Conservation (phyloP, 2,329 filamentous ascomycete species). For the Trichoderma simmonsii region DNA sequence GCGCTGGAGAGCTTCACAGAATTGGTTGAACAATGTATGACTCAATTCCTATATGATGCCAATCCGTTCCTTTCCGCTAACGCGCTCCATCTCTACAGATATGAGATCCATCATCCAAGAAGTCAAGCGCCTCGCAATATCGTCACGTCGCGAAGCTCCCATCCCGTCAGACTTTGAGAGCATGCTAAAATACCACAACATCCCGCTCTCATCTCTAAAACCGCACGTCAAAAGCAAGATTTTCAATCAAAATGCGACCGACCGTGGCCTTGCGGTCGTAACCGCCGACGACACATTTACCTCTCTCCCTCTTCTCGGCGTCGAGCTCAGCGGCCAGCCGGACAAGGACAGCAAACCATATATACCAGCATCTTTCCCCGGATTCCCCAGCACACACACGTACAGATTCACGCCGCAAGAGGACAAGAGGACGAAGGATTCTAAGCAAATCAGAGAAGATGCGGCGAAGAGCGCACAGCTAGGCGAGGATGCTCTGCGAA, state of each 20-base stretch:
- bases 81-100: conserved; percentile 37
- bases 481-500: conserved; percentile 58
- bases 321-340: conserved; percentile 55
- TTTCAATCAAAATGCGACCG: conserved; percentile 36
- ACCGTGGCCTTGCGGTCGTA: conserved; percentile 38
- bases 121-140: conserved; percentile 45
- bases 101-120: conserved; percentile 48
- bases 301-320: conserved; percentile 46
- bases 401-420: conserved; percentile 58
- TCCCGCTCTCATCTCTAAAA: conserved; percentile 50
- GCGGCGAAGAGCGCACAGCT: conserved; percentile 59
- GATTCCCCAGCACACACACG: conserved; percentile 63
- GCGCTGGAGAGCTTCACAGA: conserved; percentile 58
- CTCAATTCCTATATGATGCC: conserved; percentile 24
- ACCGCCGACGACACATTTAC: conserved; percentile 40
- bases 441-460: conserved; percentile 57
- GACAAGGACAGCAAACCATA: conserved; percentile 56
- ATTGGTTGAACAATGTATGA: conserved; percentile 57
- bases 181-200: conserved; percentile 49
- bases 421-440: conserved; percentile 45
- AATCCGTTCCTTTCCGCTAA: conserved; percentile 20
- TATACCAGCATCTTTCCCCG: conserved; percentile 57
- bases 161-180: conserved; percentile 57
- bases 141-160: conserved; percentile 50
- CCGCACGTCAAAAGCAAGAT: conserved; percentile 57